Evolutionary conservation across 2,329 filamentous ascomycete species (phyloP).

Genomic region (Monosporascus cannonballus): DNA sequence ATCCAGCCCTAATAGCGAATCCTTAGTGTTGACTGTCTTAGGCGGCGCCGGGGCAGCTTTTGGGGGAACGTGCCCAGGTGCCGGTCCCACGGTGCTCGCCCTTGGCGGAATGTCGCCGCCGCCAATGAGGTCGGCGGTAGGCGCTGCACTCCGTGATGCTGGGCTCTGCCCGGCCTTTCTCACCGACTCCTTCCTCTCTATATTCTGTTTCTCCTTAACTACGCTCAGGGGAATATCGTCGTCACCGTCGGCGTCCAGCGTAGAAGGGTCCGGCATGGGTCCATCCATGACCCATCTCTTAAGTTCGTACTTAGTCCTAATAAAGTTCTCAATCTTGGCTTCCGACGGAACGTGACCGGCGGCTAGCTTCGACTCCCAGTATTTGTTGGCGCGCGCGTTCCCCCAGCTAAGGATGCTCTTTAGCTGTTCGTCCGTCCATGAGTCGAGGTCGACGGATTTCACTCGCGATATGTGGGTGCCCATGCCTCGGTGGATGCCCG

Average conservation of each 20-base stretch:
- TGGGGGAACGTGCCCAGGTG: constrained; percentile 47
- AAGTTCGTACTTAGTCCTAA: constrained; percentile 96
- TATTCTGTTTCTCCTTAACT: constrained; percentile 60
- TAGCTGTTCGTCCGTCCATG: constrained; percentile 97
- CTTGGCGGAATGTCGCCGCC: constrained; percentile 64
- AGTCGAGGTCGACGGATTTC: constrained; percentile 95
- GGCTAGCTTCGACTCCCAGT: constrained; percentile 95
- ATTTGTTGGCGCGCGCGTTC: constrained; percentile 94
- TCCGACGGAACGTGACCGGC: constrained; percentile 89
- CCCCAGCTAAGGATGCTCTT: constrained; percentile 94
- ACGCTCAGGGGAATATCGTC: constrained; percentile 67
- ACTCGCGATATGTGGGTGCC: constrained; percentile 97
- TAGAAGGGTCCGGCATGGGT: constrained; percentile 84
- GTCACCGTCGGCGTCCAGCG: constrained; percentile 75
- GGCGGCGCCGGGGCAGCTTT: constrained; percentile 62
- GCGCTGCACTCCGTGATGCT: constrained; percentile 30
- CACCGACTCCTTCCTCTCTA: constrained; percentile 52
- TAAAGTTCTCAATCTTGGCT: constrained; percentile 99
- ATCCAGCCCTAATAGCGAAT: constrained; percentile 87
- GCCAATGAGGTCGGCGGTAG: constrained; percentile 75
- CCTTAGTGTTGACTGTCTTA: constrained; percentile 66
- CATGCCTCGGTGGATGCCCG: constrained; percentile 97
- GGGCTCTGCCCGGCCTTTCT: constrained; percentile 50
- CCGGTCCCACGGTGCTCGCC: constrained; percentile 67
- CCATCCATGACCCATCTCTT: constrained; percentile 99